Evolutionary conservation across 495 filamentous ascomycete species (phyloP), one percentile per base, ranked within the genome.

Genomic region (Penicillium cinerascens): DNA sequence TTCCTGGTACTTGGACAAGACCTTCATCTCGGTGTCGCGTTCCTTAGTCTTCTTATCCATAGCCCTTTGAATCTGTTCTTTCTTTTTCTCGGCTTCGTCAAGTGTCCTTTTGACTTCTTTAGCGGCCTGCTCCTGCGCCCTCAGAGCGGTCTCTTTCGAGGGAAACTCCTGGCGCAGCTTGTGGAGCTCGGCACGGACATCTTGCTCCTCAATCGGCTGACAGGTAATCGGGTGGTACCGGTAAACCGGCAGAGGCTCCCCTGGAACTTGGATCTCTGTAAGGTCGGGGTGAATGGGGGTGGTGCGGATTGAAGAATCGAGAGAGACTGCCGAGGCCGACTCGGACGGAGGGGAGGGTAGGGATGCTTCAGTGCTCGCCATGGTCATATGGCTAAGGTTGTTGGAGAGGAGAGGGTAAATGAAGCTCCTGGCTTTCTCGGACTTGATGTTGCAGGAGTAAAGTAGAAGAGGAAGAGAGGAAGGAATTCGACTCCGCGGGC

Each of bases 41-140:
- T 76, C 72, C 45, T 74, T 76, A 25, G 64, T 59, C 54, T 76
- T 78, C 58, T 76, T 75, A 43, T 77, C 73, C 52, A 78, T 69
- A 5, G 65, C 65, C 48, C 61, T 67, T 46, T 77, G 71, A 0
- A 75, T 60, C 16, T 76, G 66, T 29, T 72, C 71, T 42, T 63
- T 67, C 55, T 74, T 77, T 49, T 59, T 60, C 49, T 72, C 66
- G 1, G 64, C 60, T 29, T 69, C 68, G 39, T 74, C 64, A 25
- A 78, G 56, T 42, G 61, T 73, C 51, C 67, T 60, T 51, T 66
- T 72, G 13, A 66, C 60, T 58, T 78, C 69, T 53, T 60, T 66
- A 20, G 66, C 73, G n/a, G 60, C 58, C 18, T 69, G 54, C 43
- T 76, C 69, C 39, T 73, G 71, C 25, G 65, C 73, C 44, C 68